Conservation (phyloP, 1,139 yeast species). For the Candida sp. region DNA sequence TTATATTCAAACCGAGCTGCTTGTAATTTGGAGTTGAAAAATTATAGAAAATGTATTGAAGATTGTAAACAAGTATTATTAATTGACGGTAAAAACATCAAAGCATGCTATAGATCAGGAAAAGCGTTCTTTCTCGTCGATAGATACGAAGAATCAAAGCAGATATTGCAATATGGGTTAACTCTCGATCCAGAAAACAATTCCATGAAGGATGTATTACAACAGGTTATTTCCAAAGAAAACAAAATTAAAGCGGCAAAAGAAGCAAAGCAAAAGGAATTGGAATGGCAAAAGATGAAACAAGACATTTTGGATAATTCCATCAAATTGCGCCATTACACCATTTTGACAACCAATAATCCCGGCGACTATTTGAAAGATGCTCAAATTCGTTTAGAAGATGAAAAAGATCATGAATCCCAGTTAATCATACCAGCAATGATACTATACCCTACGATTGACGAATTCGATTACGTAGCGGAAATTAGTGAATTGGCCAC, state of each 20-base stretch:
- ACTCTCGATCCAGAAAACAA: conserved; percentile 54
- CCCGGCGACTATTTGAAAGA: conserved; percentile 51
- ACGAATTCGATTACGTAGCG: conserved; percentile 80
- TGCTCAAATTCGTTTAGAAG: conserved; percentile 56
- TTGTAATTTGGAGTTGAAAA: conserved; percentile 79
- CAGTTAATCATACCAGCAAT: conserved; percentile 78
- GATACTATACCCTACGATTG: conserved; percentile 78
- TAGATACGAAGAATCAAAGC: conserved; percentile 68
- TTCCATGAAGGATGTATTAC: conserved; percentile 44
- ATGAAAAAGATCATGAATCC: conserved; percentile 70
- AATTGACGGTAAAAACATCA: conserved; percentile 65
- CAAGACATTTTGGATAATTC: conserved; percentile 48
- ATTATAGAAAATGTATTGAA: conserved; percentile 81
- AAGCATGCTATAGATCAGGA: conserved; percentile 85
- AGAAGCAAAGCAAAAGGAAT: conserved; percentile 28
- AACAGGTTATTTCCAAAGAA: conserved; percentile 39
- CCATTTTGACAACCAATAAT: conserved; percentile 42
- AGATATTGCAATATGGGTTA: conserved; percentile 63
- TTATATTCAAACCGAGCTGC: conserved; percentile 85
- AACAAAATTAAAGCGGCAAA: conserved; percentile 27
- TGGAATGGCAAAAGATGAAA: conserved; percentile 26
- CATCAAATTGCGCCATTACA: conserved; percentile 51
- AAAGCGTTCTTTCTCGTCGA: conserved; percentile 73
- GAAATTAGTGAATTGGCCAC: conserved; percentile 70
- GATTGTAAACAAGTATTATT: conserved; percentile 77